Base-by-base conservation (phyloP, 805 yeast genomes). In the Metahyphopichia silvanorum region DNA sequence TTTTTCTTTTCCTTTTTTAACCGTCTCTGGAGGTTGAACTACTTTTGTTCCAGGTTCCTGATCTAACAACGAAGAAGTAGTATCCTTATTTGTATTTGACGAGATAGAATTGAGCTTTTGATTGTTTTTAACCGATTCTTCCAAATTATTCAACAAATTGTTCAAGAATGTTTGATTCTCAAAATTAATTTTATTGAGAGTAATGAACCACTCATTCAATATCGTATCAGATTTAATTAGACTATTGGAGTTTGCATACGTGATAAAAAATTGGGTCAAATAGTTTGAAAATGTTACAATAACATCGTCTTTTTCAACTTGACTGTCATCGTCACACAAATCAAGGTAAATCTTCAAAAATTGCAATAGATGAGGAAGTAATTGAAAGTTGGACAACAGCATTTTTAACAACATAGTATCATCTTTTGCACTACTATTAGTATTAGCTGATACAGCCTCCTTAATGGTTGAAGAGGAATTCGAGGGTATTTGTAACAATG, bases 291-390 rank as follows among this genome's bases (percentile, higher is more conserved):
- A 27, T 17, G 30, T 16, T 12, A 27, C 22, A 6, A 27, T 26
- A 4, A 16, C 15, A 7, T 28, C 41, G 16, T 34, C 35, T 13
- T 35, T 30, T 20, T 26, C 38, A 11, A 37, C 24, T 9, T 16
- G 27, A 8, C n/a, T 16, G 14, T n/a, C 7, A 22, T 22, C 24
- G 3, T 22, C 20, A 20, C 46, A 54, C 16, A 45, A 34, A 23
- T 51, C 60, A 13, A 55, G 40, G 20, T 47, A 36, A n/a, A 57
- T 38, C 35, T 54, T 58, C 16, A 60, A 34, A 7, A 60, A 34
- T 25, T 59, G 64, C 15, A 60, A 41, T 12, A 60, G 40, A 18
- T 55, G 61, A n/a, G 57, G 60, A 13, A 56, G 40, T 13, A 58
- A 31, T 32, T 60, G 63, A 40, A 51, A 56, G 33, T 60, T 60